Base-by-base conservation (phyloP, 345 rosid genomes). In the Syzygium jambos region DNA sequence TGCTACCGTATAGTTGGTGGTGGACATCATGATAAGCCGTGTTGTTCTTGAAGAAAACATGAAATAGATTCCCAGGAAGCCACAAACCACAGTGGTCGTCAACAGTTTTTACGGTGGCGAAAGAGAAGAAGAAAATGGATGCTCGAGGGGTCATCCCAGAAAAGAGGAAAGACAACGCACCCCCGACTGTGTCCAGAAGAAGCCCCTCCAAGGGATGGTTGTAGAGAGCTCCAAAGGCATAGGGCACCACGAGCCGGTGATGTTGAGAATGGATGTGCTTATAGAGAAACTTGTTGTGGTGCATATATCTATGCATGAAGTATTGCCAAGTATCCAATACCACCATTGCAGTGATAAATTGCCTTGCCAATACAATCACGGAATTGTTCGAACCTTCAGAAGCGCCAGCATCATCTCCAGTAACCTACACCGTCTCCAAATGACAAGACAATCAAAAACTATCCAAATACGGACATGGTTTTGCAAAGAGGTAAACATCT, bases 91-190 rank as follows among this genome's bases (percentile, higher is more conserved):
- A 95, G 87, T 95, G 98, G 89, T 96, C 98, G 43, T 96, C 98
- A 85, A 94, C 98, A 2, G 96, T 95, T 90, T 96, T 96, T 90
- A 96, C 92, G 51, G 98, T 96, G 78, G 96, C 97, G n/a, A 96
- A 95, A 14, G 98, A 95, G 96, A 96, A 96, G 92, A 96, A 96
- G 89, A 93, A 94, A 77, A 96, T 94, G 65, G 98, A 96, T 23
- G 95, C 88, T 89, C 97, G 91, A 29, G 98, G 95, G 80, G 97
- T 92, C 98, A 95, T 96, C 87, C 98, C 98, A 19, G 98, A 95
- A 78, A 95, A 85, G 43, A 96, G 89, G 91, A 95, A 96, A 89
- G 98, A 94, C 83, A 96, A 87, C 11, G 98, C 98, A 2, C 98
- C 98, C 2, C 98, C 98, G 38, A 96, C 21, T 17, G 98, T 96